A percentile compares a stretch with the other conserved stretches of the same genome.
phyloP scores from a whole-genome alignment of 73 alveolate species.

The Tetrahymena malaccensis region DNA sequence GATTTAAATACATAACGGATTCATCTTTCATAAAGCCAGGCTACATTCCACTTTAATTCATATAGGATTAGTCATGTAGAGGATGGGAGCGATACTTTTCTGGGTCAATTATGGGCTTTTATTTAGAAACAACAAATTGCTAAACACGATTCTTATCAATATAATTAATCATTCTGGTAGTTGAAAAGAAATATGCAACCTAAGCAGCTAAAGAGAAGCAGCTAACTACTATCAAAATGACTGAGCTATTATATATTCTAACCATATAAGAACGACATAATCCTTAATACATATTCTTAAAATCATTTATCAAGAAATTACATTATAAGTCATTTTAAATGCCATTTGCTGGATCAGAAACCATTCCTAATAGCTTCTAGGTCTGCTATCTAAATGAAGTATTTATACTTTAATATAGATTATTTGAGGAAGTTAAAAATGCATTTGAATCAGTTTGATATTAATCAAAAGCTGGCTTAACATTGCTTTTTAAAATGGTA shows the following conservation, averaged over 20 bases:
- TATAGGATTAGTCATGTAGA: background rate
- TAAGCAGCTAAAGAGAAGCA: background rate
- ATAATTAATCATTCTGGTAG: background rate
- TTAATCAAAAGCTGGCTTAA: background rate
- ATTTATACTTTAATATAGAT: background rate
- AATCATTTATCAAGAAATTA: background rate
- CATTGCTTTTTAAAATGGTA: background rate
- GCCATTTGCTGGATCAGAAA: background rate
- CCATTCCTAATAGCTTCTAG: background rate
- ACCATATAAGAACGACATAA: background rate
- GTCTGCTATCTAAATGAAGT: background rate
- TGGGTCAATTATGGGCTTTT: background rate
- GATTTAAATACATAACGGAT: background rate
- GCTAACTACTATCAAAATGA: background rate
- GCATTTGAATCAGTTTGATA: background rate
- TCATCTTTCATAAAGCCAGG: background rate
- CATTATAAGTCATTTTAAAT: background rate
- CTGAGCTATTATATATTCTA: background rate
- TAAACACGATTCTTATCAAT: background rate
- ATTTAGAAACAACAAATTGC: background rate
- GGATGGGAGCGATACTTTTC: background rate
- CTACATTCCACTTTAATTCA: background rate
- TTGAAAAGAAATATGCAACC: background rate
- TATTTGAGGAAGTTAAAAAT: background rate
- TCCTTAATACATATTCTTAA: background rate